Percentiles rank a stretch among this genome's conserved stretches.
These are phyloP conservation scores for Chromosphaera perkinsii DNA, from an alignment of 208 protist genomes.

Conservation along the genomic window DNA sequence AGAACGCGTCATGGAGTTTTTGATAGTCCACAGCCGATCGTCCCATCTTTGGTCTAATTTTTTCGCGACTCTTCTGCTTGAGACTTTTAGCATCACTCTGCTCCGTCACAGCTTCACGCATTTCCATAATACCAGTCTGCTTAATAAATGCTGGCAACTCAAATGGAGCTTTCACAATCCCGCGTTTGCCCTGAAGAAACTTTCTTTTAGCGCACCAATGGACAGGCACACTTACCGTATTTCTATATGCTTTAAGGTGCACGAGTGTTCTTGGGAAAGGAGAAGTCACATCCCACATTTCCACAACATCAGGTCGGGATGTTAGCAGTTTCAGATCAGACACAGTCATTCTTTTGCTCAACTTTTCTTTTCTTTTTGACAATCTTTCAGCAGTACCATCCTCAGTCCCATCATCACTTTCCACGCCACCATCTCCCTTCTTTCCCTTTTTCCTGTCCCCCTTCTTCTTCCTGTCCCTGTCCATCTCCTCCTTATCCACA, in stretches of 20 bases:
- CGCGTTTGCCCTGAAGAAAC: slow-evolving; percentile 87
- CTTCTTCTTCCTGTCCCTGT: no score
- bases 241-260: slow-evolving; percentile 82
- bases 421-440: slow-evolving; percentile 14
- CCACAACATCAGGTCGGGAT: slow-evolving; percentile 79
- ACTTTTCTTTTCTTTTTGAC: slow-evolving; percentile 46
- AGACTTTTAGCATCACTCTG: slow-evolving; percentile 60
- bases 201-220: slow-evolving; percentile 96
- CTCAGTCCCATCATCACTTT: no score
- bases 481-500: no score
- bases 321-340: slow-evolving; percentile 77
- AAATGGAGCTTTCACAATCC: slow-evolving; percentile 73
- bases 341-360: slow-evolving; percentile 57
- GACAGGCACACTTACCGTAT: slow-evolving; percentile 87
- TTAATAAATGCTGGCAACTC: slow-evolving; percentile 80
- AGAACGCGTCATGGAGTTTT: slow-evolving; percentile 91
- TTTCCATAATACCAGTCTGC: slow-evolving; percentile 76
- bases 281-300: slow-evolving; percentile 82
- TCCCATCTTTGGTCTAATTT: slow-evolving; percentile 72
- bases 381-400: no score
- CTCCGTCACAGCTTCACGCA: slow-evolving; percentile 68
- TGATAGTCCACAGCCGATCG: slow-evolving; percentile 84
- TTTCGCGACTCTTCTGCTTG: slow-evolving; percentile 6
- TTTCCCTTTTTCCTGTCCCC: background rate
- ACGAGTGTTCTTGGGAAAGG: slow-evolving; percentile 90